phyloP scores from a whole-genome alignment of 495 filamentous ascomycete genomes.

The Hypoxylon rickii region DNA sequence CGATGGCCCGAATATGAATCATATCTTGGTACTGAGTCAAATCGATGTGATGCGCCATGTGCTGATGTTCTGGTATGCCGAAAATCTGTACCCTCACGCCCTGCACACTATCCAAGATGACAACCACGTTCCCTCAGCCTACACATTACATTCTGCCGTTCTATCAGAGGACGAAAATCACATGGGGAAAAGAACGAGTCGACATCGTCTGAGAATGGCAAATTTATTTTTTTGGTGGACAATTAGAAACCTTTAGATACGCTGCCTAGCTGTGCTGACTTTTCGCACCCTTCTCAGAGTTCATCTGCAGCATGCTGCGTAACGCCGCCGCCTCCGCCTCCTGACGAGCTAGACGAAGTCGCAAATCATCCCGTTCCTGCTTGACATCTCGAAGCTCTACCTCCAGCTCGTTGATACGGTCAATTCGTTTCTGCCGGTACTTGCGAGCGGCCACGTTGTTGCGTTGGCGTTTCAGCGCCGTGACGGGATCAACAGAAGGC shows the following conservation, averaged over 20 bases:
- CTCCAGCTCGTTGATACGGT: conserved; percentile 67
- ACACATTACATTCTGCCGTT: conserved; percentile 34
- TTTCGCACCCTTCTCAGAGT: conserved; percentile 30
- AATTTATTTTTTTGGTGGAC: conserved; percentile 24
- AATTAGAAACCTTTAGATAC: conserved; percentile 22
- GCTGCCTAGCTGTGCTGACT: conserved; percentile 23
- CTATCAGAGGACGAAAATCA: conserved; percentile 22
- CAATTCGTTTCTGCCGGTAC: conserved; percentile 72
- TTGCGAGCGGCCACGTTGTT: conserved; percentile 73
- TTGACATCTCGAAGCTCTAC: conserved; percentile 61
- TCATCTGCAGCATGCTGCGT: conserved; percentile 49
- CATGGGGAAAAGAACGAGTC: conserved; percentile 42
- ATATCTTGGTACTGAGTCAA: conserved; percentile 3
- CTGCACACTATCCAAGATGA: conserved; percentile 37
- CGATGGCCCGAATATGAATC: conserved; percentile 7
- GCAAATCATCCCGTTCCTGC: conserved; percentile 67
- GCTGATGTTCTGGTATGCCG: conserved; percentile 17
- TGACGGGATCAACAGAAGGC: conserved; percentile 30
- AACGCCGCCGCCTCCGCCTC: conserved; percentile 62
- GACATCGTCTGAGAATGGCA: conserved; percentile 52
- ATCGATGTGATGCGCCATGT: background rate
- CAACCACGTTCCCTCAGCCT: conserved; percentile 43
- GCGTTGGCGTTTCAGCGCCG: conserved; percentile 59
- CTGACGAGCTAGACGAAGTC: conserved; percentile 63
- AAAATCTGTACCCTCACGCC: background rate